A percentile compares a stretch with the other conserved stretches of the same genome.
Evolutionary conservation across 768 basidiomycete species (phyloP).

Genomic region (Nidularia pulvinata): DNA sequence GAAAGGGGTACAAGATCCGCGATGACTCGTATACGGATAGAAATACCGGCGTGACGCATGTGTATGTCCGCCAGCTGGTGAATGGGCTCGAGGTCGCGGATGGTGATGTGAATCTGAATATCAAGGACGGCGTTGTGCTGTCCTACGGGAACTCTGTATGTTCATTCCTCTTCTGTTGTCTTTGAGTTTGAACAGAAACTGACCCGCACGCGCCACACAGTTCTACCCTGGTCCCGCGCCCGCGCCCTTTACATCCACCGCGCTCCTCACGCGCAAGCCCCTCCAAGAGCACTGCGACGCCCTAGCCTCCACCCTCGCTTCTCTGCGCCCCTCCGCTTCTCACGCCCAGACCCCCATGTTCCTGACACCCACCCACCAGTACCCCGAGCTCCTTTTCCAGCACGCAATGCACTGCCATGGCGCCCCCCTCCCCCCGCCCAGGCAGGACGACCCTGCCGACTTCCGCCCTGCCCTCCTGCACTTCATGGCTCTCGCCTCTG

Average conservation of each 20-base stretch:
- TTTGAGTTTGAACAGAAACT: too few relatives aligned
- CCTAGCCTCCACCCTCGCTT: constrained; percentile 28
- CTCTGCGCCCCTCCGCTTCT: constrained; percentile 16
- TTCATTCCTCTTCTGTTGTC: too few relatives aligned
- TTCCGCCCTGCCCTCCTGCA: constrained; percentile 63
- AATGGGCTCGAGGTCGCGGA: constrained; percentile 89
- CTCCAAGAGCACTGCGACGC: constrained; percentile 46
- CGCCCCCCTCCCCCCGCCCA: constrained; percentile 24
- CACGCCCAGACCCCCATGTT: constrained; percentile 35
- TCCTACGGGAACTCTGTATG: constrained; percentile 88
- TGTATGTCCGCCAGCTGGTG: constrained; percentile 84
- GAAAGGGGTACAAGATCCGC: constrained; percentile 52
- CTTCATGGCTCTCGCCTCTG: constrained; percentile 81
- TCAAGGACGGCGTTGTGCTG: constrained; percentile 80
- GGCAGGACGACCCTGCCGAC: constrained; percentile 29
- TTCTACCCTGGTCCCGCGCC: constrained; percentile 75
- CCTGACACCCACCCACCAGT: constrained; percentile 7
- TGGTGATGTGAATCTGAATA: constrained; percentile 92
- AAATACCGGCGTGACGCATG: constrained; percentile 85
- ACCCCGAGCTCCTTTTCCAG: constrained; percentile 44
- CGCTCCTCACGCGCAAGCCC: constrained; percentile 41
- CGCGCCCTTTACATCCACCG: constrained; percentile 15
- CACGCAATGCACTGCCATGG: constrained; percentile 46
- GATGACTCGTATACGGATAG: constrained; percentile 87
- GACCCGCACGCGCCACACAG: too few relatives aligned